phyloP scores from a whole-genome alignment of 1,284 basidiomycete genomes.

The Apiotrichum siamense region DNA sequence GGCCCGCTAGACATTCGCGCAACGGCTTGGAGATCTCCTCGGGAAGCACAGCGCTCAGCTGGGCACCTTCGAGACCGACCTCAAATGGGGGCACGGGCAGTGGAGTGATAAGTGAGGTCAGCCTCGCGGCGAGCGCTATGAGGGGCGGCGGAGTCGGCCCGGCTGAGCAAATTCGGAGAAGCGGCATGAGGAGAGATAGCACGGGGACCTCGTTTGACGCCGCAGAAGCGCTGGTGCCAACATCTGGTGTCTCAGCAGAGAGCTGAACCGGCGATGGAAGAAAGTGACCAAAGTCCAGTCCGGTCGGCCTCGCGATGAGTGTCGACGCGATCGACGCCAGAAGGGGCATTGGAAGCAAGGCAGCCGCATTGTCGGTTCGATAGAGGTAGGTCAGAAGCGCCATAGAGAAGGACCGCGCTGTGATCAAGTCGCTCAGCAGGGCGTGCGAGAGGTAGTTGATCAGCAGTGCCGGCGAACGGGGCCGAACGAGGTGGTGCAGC shows the following conservation, averaged over 20 bases:
- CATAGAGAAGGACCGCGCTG: slow-evolving; percentile 22
- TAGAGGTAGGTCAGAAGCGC: slow-evolving; percentile 24
- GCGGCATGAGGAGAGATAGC: slow-evolving; percentile 31
- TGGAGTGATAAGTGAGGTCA: slow-evolving; percentile 26
- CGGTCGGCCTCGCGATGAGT: slow-evolving; percentile 20
- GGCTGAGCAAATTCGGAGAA: slow-evolving; percentile 25
- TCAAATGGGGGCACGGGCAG: slow-evolving; percentile 41
- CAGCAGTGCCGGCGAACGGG: slow-evolving; percentile 26
- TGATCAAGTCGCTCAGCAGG: slow-evolving; percentile 16
- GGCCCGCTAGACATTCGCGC: slow-evolving; percentile 28
- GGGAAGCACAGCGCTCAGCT: slow-evolving; percentile 26
- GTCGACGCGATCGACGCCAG: slow-evolving; percentile 21
- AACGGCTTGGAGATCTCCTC: slow-evolving; percentile 32
- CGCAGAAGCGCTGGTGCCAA: slow-evolving; percentile 21
- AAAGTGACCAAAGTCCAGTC: slow-evolving; percentile 13
- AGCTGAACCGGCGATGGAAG: slow-evolving; percentile 11
- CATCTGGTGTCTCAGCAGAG: slow-evolving; percentile 16
- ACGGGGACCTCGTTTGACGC: slow-evolving; percentile 16
- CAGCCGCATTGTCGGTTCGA: slow-evolving; percentile 5
- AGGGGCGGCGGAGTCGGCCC: slow-evolving; percentile 12
- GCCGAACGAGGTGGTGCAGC: slow-evolving; percentile 19
- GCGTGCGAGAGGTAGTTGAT: slow-evolving; percentile 29
- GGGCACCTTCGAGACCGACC: slow-evolving; percentile 37
- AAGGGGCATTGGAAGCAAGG: slow-evolving; percentile 8
- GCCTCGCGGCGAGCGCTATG: slow-evolving; percentile 19